These are phyloP conservation scores for Yamadazyma sp. DNA, from an alignment of 805 yeast genomes.

Conservation along the genomic window DNA sequence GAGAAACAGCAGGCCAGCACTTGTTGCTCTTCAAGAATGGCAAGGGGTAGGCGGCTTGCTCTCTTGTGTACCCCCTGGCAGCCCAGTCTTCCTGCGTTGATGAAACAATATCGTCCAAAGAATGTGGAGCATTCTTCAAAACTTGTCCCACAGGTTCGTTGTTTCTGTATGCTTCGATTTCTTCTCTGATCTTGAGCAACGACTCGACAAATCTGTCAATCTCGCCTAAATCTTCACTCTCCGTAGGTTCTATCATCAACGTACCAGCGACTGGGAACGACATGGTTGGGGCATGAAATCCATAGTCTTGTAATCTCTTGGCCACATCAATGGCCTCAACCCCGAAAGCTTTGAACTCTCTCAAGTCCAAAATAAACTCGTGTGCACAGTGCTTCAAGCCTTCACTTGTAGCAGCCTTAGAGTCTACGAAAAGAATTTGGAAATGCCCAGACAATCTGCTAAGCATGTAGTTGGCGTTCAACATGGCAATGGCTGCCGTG, in stretches of 20 bases:
- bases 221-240: constrained; percentile 85
- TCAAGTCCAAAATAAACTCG: constrained; percentile 89
- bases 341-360: constrained; percentile 77
- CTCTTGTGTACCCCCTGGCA: constrained; percentile 84
- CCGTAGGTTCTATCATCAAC: constrained; percentile 97
- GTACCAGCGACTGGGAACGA: constrained; percentile 99
- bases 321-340: constrained; percentile 96
- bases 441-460: constrained; percentile 67
- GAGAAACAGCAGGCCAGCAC: constrained; percentile 93
- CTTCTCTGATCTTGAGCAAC: constrained; percentile 76
- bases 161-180: constrained; percentile 69
- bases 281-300: constrained; percentile 98
- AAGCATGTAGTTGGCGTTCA: constrained; percentile 97
- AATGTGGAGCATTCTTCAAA: constrained; percentile 90
- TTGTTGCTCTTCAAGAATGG: constrained; percentile 70
- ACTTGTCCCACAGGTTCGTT: constrained; percentile 68
- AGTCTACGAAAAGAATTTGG: constrained; percentile 71
- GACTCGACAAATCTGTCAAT: constrained; percentile 89
- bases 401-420: constrained; percentile 30
- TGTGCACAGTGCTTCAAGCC: constrained; percentile 85
- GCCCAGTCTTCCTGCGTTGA: constrained; percentile 70
- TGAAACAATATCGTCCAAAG: constrained; percentile 71
- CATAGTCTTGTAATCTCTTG: constrained; percentile 94
- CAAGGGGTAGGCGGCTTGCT: constrained; percentile 90
- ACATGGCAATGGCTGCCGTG: constrained; percentile 86